Evolutionary conservation across 768 basidiomycete genomes (phyloP).

Genomic region (Amanita pseudoporphyria): DNA sequence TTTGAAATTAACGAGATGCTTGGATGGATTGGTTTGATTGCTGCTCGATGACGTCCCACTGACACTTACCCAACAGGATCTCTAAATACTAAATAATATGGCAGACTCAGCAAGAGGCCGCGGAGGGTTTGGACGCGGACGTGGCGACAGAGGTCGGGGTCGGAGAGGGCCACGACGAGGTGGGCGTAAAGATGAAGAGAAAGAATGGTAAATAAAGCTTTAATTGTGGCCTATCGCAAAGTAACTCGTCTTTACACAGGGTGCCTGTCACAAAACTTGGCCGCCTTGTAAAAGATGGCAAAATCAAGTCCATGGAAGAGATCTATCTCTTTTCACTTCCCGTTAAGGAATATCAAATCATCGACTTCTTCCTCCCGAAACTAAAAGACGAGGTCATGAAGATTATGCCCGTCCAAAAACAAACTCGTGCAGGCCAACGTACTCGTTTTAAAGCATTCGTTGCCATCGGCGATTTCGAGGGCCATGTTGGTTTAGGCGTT

Average conservation of each 20-base stretch:
- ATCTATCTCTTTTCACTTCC: constrained; percentile 99
- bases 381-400: constrained; percentile 99
- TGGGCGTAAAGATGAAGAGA: constrained; percentile 98
- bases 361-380: constrained; percentile 98
- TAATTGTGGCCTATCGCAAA: background rate
- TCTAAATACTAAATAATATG: constrained; percentile 38
- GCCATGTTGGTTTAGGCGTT: constrained; percentile 98
- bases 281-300: constrained; percentile 97
- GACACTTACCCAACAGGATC: background rate
- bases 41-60: constrained; percentile 30
- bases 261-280: constrained; percentile 98
- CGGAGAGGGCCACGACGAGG: constrained; percentile 89
- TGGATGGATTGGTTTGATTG: constrained; percentile 40
- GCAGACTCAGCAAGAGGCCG: constrained; percentile 73
- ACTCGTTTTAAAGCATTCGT: constrained; percentile 99
- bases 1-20: constrained; percentile 5
- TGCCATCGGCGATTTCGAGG: constrained; percentile 97
- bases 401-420: constrained; percentile 99
- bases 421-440: constrained; percentile 98
- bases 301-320: constrained; percentile 99
- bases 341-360: constrained; percentile 99
- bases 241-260: constrained; percentile 34
- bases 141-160: constrained; percentile 86
- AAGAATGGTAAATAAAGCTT: constrained; percentile 75
- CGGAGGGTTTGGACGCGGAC: constrained; percentile 76